Base-by-base conservation (phyloP, 495 filamentous ascomycete species). In the Lasiosphaeriaceae sp. region DNA sequence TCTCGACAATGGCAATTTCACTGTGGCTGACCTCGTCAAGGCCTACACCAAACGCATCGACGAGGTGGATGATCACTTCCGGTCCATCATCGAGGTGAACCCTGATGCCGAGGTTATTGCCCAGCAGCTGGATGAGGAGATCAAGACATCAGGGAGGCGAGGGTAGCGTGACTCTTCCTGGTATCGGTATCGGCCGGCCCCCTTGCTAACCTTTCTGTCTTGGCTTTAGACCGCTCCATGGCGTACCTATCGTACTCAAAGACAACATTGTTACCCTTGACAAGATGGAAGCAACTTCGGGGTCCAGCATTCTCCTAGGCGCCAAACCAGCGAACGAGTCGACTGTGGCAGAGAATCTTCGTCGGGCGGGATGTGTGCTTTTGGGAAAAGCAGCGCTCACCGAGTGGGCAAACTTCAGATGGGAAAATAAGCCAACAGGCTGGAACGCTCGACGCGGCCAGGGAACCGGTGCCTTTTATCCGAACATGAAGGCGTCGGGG, bases 301-400 rank as follows among this genome's bases (percentile, higher is more conserved):
- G 84, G 9, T 86, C 84, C 0, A 80, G 69, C 47, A 72, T 77
- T 12, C 70, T 86, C 1, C 55, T 78, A 17, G 74, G 78, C 16
- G 66, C 77, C 5, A 71, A 61, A 34, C 66, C 78, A 4, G 60
- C 65, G 39, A 29, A 39, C 7, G 80, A 84, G 48, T 64, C 75
- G 1, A 68, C 63, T 20, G 62, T 83, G 1, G 76, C 65, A 4
- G 51, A 62, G 9, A 77, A 74, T 46, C 70, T 85, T 4, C 71
- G 80, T 48, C 62, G 69, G 9, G 71, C 72, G 9, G 75, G 74
- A 6, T 70, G 67, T 8, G 64, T 84, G 41, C 72, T 83, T 35
- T 63, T 84, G 20, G 75, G 74, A 19, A 71, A 73, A 44, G 49
- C 73, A 8, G 72, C 68, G 44, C 55, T 75, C 53, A 65, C 61